Evolutionary conservation across 2,329 filamentous ascomycete species (phyloP).

Genomic region (Grosmannia huntii): DNA sequence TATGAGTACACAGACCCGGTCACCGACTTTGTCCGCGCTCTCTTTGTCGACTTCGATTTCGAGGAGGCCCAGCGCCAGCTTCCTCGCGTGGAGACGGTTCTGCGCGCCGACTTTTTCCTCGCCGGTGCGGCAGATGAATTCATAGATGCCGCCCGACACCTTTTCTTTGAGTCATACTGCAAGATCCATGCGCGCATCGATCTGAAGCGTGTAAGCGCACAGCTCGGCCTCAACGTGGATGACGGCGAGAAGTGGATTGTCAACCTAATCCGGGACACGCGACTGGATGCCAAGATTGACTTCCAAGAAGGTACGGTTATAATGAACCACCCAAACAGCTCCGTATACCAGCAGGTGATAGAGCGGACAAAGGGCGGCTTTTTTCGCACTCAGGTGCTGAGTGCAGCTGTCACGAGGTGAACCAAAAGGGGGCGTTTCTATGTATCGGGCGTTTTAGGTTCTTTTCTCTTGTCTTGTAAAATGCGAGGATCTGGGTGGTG

Average conservation of each 20-base stretch:
- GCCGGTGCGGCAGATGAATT: slow-evolving; percentile 73
- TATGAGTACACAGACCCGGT: slow-evolving; percentile 97
- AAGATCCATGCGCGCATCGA: slow-evolving; percentile 99
- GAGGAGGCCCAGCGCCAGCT: slow-evolving; percentile 91
- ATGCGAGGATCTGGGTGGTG: not conserved
- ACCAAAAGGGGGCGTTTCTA: not conserved
- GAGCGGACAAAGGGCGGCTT: slow-evolving; percentile 98
- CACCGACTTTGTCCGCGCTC: slow-evolving; percentile 89
- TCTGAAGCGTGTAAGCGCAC: slow-evolving; percentile 88
- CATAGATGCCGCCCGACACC: slow-evolving; percentile 84
- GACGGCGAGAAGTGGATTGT: slow-evolving; percentile 99
- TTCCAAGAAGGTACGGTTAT: slow-evolving; percentile 97
- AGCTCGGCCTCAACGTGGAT: slow-evolving; percentile 81
- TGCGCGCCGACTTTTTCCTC: slow-evolving; percentile 93
- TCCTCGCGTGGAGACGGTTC: slow-evolving; percentile 74
- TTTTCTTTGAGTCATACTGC: slow-evolving; percentile 99
- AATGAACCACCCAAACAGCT: slow-evolving; percentile 98
- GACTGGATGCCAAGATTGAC: slow-evolving; percentile 97
- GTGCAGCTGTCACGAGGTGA: slow-evolving; percentile 37
- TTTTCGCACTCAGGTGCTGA: slow-evolving; percentile 95
- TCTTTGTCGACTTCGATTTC: slow-evolving; percentile 94
- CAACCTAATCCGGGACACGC: slow-evolving; percentile 94
- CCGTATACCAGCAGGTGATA: slow-evolving; percentile 98
- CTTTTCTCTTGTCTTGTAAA: not conserved
- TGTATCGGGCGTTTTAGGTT: not conserved